Evolutionary conservation across 2,329 filamentous ascomycete genomes (phyloP).

Genomic region (Fusarium stilboides): DNA sequence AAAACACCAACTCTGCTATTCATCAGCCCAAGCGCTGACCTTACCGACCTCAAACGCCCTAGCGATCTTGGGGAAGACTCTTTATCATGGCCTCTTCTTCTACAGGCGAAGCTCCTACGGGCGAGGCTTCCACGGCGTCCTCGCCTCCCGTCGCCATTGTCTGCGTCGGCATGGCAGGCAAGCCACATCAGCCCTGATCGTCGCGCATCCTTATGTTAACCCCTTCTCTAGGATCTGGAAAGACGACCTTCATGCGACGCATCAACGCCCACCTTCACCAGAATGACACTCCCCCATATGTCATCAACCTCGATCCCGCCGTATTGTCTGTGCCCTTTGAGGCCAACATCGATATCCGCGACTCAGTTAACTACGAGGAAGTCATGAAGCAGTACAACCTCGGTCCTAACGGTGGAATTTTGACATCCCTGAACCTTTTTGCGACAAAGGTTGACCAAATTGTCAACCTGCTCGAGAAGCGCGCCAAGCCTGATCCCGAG

Average conservation of each 20-base stretch:
- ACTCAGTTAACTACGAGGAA: conserved; percentile 99
- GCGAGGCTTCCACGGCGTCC: conserved; percentile 46
- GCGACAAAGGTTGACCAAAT: conserved; percentile 99
- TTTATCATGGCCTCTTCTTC: conserved; percentile 55
- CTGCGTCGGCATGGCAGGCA: conserved; percentile 96
- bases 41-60: neutral
- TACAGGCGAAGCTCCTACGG: conserved; percentile 43
- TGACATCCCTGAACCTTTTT: conserved; percentile 96
- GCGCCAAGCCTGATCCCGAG: conserved; percentile 75
- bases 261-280: conserved; percentile 94
- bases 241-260: conserved; percentile 99
- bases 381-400: conserved; percentile 99
- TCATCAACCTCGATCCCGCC: conserved; percentile 96
- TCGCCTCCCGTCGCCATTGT: conserved; percentile 83
- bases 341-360: conserved; percentile 98
- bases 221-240: conserved; percentile 79
- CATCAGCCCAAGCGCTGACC: neutral
- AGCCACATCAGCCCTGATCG: conserved; percentile 40
- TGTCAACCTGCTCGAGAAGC: conserved; percentile 89
- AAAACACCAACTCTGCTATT: conserved; percentile 1
- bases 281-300: conserved; percentile 87
- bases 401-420: conserved; percentile 95
- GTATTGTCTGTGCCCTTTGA: conserved; percentile 95
- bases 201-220: conserved; percentile 15
- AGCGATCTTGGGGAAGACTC: neutral